Percentiles rank a stretch among this genome's conserved stretches.
phyloP scores from a whole-genome alignment of 164 flowering plant genomes.

The Warburgia ugandensis region DNA sequence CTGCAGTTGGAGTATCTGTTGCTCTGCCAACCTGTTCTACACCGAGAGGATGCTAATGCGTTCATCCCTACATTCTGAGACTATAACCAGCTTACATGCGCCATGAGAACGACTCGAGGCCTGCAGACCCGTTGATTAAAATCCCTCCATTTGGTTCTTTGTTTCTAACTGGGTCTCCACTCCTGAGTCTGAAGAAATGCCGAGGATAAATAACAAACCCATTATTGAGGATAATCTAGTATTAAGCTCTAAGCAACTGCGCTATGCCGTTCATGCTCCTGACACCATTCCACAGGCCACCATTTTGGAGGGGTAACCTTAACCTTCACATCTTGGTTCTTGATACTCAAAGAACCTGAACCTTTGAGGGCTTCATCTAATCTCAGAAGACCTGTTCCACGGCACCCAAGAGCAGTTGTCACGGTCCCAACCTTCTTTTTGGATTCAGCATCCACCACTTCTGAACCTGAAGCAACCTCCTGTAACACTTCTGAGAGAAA shows the following conservation, averaged over 20 bases:
- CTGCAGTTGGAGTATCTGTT: no score
- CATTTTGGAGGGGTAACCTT: slow-evolving; percentile 64
- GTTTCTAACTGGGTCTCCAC: not conserved
- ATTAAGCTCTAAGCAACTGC: slow-evolving; percentile 24
- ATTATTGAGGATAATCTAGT: no score
- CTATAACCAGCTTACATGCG: no score
- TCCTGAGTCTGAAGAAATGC: not conserved
- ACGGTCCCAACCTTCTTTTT: slow-evolving; percentile 67
- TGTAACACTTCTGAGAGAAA: slow-evolving; percentile 37
- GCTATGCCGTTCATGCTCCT: slow-evolving; percentile 32
- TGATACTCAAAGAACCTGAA: slow-evolving; percentile 30
- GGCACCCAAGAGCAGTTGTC: slow-evolving; percentile 59
- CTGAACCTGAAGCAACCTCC: slow-evolving; percentile 57
- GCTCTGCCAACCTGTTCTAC: no score
- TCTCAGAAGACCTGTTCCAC: slow-evolving; percentile 66
- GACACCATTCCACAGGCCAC: slow-evolving; percentile 92
- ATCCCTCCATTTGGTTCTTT: no score
- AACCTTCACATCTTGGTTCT: slow-evolving; percentile 50
- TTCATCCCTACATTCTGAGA: no score
- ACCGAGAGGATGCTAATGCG: no score
- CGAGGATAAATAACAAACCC: not conserved
- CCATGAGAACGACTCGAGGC: no score
- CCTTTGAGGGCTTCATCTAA: slow-evolving; percentile 68
- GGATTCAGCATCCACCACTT: slow-evolving; percentile 36
- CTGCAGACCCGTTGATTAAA: no score